Conservation (phyloP, 2,329 filamentous ascomycete species). For the Clarireedia paspali region DNA sequence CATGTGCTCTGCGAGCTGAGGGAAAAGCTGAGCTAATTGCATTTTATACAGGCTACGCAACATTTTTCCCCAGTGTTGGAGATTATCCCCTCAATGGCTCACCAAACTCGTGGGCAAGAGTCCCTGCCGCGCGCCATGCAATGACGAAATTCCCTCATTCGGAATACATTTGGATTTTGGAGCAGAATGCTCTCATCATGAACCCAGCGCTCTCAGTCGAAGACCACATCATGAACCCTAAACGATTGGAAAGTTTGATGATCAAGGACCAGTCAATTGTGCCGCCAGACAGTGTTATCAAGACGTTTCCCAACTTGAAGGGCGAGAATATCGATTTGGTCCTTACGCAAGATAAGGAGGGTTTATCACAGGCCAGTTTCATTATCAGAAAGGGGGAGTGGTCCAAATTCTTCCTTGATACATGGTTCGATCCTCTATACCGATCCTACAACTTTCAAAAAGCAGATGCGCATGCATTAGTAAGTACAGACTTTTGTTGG, state of each 20-base stretch:
- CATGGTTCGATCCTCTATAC: slow-evolving; percentile 94
- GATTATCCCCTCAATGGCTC: slow-evolving; percentile 64
- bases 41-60: slow-evolving; percentile 61
- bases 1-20: background rate
- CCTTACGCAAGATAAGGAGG: slow-evolving; percentile 75
- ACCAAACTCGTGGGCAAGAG: slow-evolving; percentile 62
- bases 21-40: background rate
- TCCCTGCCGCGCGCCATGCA: slow-evolving; percentile 84
- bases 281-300: slow-evolving; percentile 93
- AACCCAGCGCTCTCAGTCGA: slow-evolving; percentile 64
- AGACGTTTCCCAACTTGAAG: slow-evolving; percentile 78
- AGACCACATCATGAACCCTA: slow-evolving; percentile 59
- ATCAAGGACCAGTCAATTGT: slow-evolving; percentile 79
- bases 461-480: slow-evolving; percentile 84
- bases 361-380: slow-evolving; percentile 69
- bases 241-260: slow-evolving; percentile 69
- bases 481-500: slow-evolving; percentile 35
- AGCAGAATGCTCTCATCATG: slow-evolving; percentile 83
- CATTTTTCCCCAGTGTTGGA: slow-evolving; percentile 69
- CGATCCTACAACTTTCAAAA: slow-evolving; percentile 94
- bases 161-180: slow-evolving; percentile 80
- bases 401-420: slow-evolving; percentile 86
- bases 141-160: slow-evolving; percentile 71
- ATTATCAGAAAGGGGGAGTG: slow-evolving; percentile 79
- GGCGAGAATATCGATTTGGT: slow-evolving; percentile 73